Conservation (phyloP, 805 yeast genomes). For the Candida palmyrensis region DNA sequence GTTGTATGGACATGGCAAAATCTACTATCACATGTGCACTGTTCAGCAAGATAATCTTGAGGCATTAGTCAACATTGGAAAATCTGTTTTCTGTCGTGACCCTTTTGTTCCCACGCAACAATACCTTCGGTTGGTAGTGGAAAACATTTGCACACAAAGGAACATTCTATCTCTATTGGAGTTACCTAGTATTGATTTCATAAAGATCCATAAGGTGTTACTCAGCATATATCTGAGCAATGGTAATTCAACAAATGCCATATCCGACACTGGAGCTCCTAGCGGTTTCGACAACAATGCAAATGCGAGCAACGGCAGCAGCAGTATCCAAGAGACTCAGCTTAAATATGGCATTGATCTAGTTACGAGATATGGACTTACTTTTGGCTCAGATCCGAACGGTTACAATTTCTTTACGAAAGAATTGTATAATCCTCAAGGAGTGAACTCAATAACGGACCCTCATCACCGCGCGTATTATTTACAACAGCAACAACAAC, state of each 20-base stretch:
- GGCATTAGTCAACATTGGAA: constrained; percentile 75
- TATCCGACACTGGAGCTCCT: constrained; percentile 8
- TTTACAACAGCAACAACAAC: constrained; percentile 9
- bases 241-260: constrained; percentile 7
- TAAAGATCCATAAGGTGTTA: constrained; percentile 64
- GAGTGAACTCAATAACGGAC: constrained; percentile 24
- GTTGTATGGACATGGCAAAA: constrained; percentile 78
- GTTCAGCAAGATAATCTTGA: constrained; percentile 75
- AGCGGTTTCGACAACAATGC: constrained; percentile 57
- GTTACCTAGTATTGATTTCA: constrained; percentile 55
- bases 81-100: constrained; percentile 72
- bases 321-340: constrained; percentile 41
- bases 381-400: constrained; percentile 9
- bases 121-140: constrained; percentile 71
- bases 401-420: constrained; percentile 1
- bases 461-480: constrained; percentile 12
- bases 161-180: constrained; percentile 55
- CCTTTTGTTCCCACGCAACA: constrained; percentile 82
- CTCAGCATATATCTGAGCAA: constrained; percentile 42
- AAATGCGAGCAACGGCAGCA: constrained; percentile 64
- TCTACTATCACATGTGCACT: constrained; percentile 83
- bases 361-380: constrained; percentile 46
- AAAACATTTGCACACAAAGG: constrained; percentile 66
- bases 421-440: constrained; percentile 28
- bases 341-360: constrained; percentile 52